Evolutionary conservation across 2,329 filamentous ascomycete species (phyloP).

Genomic region (Fusarium illudens): DNA sequence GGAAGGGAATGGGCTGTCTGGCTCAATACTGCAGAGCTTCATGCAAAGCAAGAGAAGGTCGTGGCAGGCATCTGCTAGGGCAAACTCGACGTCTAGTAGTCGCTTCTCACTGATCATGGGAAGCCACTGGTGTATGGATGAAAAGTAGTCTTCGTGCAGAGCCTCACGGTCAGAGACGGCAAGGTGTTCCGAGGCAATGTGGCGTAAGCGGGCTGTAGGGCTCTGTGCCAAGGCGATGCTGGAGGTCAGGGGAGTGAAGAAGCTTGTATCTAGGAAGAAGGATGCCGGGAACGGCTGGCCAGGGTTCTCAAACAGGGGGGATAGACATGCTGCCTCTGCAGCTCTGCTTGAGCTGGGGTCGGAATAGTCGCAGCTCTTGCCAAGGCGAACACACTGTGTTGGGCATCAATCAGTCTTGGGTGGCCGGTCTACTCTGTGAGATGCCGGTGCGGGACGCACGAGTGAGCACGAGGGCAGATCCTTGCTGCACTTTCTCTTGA

Average conservation of each 20-base stretch:
- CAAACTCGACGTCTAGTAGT: not conserved
- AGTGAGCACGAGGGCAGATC: slow-evolving; percentile 29
- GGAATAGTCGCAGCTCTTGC: slow-evolving; percentile 8
- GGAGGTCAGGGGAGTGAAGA: slow-evolving; percentile 6
- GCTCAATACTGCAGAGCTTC: slow-evolving; percentile 17
- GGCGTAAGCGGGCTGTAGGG: not conserved
- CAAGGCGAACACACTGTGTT: slow-evolving; percentile 6
- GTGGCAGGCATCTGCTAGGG: not conserved
- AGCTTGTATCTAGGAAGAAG: slow-evolving; percentile 26
- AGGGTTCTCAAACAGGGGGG: not conserved
- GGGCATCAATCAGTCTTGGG: not conserved
- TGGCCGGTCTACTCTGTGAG: not conserved
- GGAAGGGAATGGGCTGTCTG: not conserved
- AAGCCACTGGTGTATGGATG: slow-evolving; percentile 24
- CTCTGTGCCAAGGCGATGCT: not conserved
- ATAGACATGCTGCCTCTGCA: not conserved
- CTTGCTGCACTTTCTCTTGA: slow-evolving; percentile 29
- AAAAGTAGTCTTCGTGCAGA: slow-evolving; percentile 14
- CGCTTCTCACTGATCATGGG: slow-evolving; percentile 31
- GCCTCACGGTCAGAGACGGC: not conserved
- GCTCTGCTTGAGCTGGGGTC: not conserved
- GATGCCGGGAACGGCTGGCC: slow-evolving; percentile 2
- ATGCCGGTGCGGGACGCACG: slow-evolving; percentile 5
- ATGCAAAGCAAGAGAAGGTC: slow-evolving; percentile 30
- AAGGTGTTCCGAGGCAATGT: not conserved